Conservation (phyloP, 2,329 filamentous ascomycete species). For the Xylariaceae sp. region DNA sequence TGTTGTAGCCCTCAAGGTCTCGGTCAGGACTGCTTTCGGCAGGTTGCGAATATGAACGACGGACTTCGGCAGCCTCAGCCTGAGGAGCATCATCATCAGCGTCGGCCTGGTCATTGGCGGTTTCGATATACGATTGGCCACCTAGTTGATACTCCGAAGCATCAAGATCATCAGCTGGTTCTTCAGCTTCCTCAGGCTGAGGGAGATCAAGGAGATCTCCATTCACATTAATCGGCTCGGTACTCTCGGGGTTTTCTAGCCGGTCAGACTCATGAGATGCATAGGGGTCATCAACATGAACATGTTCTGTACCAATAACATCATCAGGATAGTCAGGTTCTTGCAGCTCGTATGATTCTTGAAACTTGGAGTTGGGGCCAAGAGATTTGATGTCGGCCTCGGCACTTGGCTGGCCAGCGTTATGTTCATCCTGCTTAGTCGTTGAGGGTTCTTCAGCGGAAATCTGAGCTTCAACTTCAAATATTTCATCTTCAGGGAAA, state of each 20-base stretch:
- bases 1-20: not conserved
- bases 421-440: conserved; percentile 4
- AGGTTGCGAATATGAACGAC: conserved; percentile 8
- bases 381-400: not conserved
- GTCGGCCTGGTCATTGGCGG: conserved; percentile 30
- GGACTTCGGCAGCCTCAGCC: conserved; percentile 5
- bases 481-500: not conserved
- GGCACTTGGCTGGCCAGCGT: not conserved
- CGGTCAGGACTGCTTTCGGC: not conserved
- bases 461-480: not conserved
- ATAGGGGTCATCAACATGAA: conserved; percentile 6
- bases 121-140: conserved; percentile 29
- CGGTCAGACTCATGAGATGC: conserved; percentile 6
- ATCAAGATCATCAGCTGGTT: conserved; percentile 14
- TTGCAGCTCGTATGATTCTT: conserved; percentile 12
- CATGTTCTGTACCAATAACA: conserved; percentile 11
- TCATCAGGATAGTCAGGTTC: conserved; percentile 8
- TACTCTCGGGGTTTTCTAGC: conserved; percentile 5
- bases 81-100: conserved; percentile 19
- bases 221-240: conserved; percentile 9
- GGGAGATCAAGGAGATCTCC: conserved; percentile 14
- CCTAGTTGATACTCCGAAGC: conserved; percentile 32
- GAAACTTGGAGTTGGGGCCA: not conserved
- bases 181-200: conserved; percentile 15
- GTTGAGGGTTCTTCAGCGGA: not conserved